Evolutionary conservation across 371 early-diverging fungal species (phyloP).

Genomic region (Mucor plumbeus): DNA sequence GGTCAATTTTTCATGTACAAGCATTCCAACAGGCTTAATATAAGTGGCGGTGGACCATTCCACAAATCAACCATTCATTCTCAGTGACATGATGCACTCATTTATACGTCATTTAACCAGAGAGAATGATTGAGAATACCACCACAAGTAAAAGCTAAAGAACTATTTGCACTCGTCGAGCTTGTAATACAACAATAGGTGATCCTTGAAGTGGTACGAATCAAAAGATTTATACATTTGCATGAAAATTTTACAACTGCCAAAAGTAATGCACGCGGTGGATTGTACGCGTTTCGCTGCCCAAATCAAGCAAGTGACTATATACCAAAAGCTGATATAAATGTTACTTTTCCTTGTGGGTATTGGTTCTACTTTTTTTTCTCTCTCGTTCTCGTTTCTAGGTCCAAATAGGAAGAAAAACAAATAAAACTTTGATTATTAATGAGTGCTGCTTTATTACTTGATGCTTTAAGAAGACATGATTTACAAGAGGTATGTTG

Average conservation of each 20-base stretch:
- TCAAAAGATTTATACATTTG: neutral
- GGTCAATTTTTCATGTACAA: too few species aligned
- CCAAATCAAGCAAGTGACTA: conserved; percentile 4
- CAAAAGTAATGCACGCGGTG: neutral
- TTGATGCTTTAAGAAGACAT: conserved; percentile 28
- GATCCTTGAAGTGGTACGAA: neutral
- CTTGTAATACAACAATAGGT: neutral
- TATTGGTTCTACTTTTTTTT: neutral
- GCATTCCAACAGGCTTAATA: too few species aligned
- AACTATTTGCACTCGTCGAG: neutral
- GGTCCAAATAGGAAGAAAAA: too few species aligned
- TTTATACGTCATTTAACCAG: neutral
- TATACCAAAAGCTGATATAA: neutral
- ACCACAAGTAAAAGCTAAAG: too few species aligned
- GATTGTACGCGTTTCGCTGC: neutral
- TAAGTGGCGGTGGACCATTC: too few species aligned
- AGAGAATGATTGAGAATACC: too few species aligned
- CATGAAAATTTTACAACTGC: neutral
- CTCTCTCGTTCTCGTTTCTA: neutral
- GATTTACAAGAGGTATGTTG: conserved; percentile 24
- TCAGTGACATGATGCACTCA: neutral
- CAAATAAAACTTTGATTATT: neutral
- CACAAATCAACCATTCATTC: neutral
- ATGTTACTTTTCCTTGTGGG: neutral
- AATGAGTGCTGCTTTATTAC: conserved; percentile 10